These are phyloP conservation scores for Penicillium dipodomyicola DNA, from an alignment of 495 filamentous ascomycete genomes.

Conservation along the genomic window DNA sequence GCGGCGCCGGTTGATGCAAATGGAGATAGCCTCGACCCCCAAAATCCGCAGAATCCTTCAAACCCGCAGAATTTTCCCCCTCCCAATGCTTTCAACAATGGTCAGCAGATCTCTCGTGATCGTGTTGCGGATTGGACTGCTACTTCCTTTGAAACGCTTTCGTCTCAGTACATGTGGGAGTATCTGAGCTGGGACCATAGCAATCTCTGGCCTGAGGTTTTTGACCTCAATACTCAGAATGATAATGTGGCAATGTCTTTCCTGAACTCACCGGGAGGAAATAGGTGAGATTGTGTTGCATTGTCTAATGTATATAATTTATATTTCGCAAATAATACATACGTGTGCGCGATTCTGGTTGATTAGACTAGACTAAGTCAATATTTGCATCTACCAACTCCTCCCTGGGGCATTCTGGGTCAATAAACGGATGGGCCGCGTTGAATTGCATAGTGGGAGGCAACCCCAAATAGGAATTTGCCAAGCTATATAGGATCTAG, in stretches of 20 bases:
- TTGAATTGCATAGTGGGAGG: not conserved
- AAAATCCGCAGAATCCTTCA: no score
- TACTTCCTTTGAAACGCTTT: conserved; percentile 18
- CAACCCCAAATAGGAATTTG: no score
- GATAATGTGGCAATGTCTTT: conserved; percentile 11
- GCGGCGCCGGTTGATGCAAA: conserved; percentile 12
- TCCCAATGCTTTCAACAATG: not conserved
- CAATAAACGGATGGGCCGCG: not conserved
- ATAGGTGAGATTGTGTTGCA: not conserved
- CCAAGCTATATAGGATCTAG: no score
- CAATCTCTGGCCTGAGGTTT: conserved; percentile 21
- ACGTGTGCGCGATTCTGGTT: not conserved
- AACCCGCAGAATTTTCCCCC: not conserved
- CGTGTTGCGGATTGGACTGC: conserved; percentile 14
- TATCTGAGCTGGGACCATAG: conserved; percentile 29
- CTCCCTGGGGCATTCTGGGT: not conserved
- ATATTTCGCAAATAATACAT: not conserved
- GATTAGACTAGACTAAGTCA: not conserved
- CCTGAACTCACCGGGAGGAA: not conserved
- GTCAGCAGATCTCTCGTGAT: conserved; percentile 5
- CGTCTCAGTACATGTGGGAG: conserved; percentile 31
- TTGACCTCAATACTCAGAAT: not conserved
- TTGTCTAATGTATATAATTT: not conserved
- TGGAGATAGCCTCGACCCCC: not conserved
- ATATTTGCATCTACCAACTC: not conserved